Base-by-base conservation (phyloP, 768 basidiomycete species). In the Kwoniella europaea region DNA sequence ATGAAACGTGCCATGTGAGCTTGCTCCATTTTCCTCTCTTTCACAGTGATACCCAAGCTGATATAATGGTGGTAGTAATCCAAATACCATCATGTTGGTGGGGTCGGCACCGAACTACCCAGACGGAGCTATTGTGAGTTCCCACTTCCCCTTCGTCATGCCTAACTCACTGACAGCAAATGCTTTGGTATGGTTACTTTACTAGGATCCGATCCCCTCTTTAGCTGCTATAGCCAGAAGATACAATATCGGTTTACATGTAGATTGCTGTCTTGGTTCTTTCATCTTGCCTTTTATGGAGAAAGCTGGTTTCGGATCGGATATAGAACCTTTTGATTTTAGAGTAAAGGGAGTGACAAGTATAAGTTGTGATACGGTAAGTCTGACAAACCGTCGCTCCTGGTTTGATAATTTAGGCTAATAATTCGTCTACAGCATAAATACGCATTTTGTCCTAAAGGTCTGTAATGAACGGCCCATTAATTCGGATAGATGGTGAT, bases 391-490 rank as follows among this genome's bases (percentile, higher is more conserved):
- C 4, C 6, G 35, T 35, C 35, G 55, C 41, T 44, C 56, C 41
- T 50, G 20, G 66, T 76, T 15, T 2, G 18, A 16, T 27, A 27
- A 50, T 50, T 71, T 66, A 46, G 71, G 41, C 67, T 55, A 53
- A 55, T 65, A 29, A 13, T 27, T 71, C 61, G 69, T 16, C 15
- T 46, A n/a, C 42, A 79, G 76, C 78, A 74, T 22, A 71, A 94
- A 90, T 95, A 96, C 84, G 94, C 93, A 20, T 97, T 96, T 82
- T 90, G 94, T 22, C 94, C 94, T 15, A 98, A 98, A 87, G 92
- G 83, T 90, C 61, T 15, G 69, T 59, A 12, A 29, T 20, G 29
- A 60, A 16, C 4, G 22, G 29, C 12, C 63, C 16, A 53, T 55
- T 54, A 46, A 35, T 27, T 29, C 15, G 60, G 46, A 18, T 7